phyloP scores from a whole-genome alignment of 192 early-diverging fungal genomes.

The Helicostylum pulchrum region DNA sequence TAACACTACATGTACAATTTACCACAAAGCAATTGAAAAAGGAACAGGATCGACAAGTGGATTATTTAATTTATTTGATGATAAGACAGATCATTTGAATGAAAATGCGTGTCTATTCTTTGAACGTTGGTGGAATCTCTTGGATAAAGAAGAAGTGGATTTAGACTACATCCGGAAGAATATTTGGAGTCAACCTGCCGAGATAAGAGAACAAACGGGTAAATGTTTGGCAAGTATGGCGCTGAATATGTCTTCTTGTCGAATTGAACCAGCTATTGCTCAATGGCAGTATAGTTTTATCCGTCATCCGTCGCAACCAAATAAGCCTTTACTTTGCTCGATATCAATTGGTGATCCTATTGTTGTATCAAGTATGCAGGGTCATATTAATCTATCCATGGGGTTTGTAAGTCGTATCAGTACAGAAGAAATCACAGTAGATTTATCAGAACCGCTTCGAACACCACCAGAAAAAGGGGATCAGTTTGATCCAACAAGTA shows the following conservation, averaged over 20 bases:
- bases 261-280: neutral
- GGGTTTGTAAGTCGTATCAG: constrained; percentile 70
- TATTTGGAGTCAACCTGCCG: constrained; percentile 55
- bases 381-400: constrained; percentile 70
- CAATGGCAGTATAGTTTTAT: constrained; percentile 13
- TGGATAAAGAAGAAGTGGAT: constrained; percentile 76
- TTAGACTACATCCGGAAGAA: constrained; percentile 54
- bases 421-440: constrained; percentile 9
- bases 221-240: constrained; percentile 8
- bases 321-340: constrained; percentile 42
- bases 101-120: constrained; percentile 66
- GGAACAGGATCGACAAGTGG: constrained; percentile 58
- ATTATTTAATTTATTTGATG: constrained; percentile 58
- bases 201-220: constrained; percentile 48
- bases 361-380: constrained; percentile 72
- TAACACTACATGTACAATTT: constrained; percentile 62
- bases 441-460: constrained; percentile 12
- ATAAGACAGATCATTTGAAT: constrained; percentile 57
- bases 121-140: constrained; percentile 70
- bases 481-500: constrained; percentile 51
- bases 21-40: constrained; percentile 71
- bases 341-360: constrained; percentile 74
- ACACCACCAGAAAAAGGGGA: constrained; percentile 29
- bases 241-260: neutral
- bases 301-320: neutral